phyloP scores from a whole-genome alignment of 78 protist species.

The Dictyostelium citrinum region DNA sequence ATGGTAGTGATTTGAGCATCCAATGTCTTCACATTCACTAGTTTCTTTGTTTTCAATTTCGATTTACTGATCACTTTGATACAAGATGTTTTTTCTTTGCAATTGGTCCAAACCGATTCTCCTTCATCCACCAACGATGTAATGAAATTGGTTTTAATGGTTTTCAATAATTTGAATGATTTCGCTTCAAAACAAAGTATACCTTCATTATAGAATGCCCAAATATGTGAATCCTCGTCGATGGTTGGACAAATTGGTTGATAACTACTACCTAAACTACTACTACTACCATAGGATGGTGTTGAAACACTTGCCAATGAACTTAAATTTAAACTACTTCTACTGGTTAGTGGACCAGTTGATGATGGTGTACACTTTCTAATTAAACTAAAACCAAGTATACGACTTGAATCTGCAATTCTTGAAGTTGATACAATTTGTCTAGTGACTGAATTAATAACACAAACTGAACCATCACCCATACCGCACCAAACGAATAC shows the following conservation, averaged over 20 bases:
- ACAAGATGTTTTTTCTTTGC: slow-evolving; percentile 39
- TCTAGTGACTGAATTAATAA: not conserved
- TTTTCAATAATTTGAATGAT: not conserved
- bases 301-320: not conserved
- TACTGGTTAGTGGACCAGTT: not conserved
- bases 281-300: not conserved
- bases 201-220: slow-evolving; percentile 64
- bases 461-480: slow-evolving; percentile 49
- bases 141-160: slow-evolving; percentile 33
- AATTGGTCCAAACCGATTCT: slow-evolving; percentile 13
- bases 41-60: slow-evolving; percentile 34
- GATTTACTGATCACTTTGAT: slow-evolving; percentile 31
- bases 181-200: slow-evolving; percentile 39
- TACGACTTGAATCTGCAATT: slow-evolving; percentile 20
- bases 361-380: not conserved
- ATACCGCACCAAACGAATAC: slow-evolving; percentile 58
- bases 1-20: slow-evolving; percentile 1
- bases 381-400: slow-evolving; percentile 4
- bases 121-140: slow-evolving; percentile 33
- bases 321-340: not conserved
- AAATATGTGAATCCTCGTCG: slow-evolving; percentile 50
- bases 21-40: slow-evolving; percentile 12
- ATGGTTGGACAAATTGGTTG: not conserved
- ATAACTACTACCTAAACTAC: not conserved
- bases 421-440: not conserved